These are phyloP conservation scores for Caloboletus firmus DNA, from an alignment of 1,284 basidiomycete genomes.

Conservation along the genomic window DNA sequence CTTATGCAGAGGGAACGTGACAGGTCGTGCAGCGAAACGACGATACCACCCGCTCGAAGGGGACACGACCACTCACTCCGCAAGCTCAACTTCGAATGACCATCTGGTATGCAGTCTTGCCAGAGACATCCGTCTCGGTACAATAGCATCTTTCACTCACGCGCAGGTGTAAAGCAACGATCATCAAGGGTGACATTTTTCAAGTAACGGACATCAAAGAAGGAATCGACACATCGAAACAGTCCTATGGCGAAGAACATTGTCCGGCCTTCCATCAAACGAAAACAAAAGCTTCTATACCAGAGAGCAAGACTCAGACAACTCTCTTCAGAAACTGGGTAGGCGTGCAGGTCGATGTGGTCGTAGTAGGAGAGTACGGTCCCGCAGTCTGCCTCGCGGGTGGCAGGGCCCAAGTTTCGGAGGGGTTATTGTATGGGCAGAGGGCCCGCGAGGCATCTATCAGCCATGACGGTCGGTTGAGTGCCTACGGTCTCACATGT, in stretches of 20 bases:
- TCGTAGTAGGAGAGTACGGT: constrained; percentile 9
- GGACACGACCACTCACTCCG: no score
- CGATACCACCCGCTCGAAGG: no score
- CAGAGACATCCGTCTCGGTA: no score
- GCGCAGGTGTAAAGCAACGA: background rate
- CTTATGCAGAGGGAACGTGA: no score
- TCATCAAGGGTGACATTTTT: background rate
- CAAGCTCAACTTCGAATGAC: background rate
- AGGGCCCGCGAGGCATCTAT: constrained; percentile 7
- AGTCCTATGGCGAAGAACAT: background rate
- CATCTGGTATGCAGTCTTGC: background rate
- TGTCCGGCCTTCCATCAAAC: background rate
- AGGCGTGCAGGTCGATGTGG: constrained; percentile 5
- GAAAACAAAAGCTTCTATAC: background rate
- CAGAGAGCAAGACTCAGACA: background rate
- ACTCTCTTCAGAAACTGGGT: constrained; percentile 1
- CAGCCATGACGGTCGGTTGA: background rate
- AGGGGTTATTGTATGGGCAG: constrained; percentile 13
- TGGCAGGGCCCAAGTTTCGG: constrained; percentile 12
- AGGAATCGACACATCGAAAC: background rate
- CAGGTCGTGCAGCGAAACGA: no score
- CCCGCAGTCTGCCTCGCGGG: constrained; percentile 8
- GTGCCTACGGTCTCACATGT: background rate
- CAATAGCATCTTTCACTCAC: background rate
- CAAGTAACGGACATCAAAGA: no score